phyloP scores from a whole-genome alignment of 352 stramenopile species.

The Heterotrichella gracilis region DNA sequence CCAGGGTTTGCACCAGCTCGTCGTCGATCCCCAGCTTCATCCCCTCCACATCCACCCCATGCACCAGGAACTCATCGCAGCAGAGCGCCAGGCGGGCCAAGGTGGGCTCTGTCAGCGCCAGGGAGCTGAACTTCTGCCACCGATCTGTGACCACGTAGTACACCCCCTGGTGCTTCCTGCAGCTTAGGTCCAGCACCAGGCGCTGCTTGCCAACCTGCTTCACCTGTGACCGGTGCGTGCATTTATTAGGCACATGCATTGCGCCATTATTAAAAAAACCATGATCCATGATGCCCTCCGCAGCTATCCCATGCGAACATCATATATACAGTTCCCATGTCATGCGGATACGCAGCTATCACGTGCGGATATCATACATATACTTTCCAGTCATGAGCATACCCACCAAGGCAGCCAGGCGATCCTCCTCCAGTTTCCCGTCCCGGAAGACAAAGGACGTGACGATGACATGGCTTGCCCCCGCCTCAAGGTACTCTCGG shows the following conservation, averaged over 20 bases:
- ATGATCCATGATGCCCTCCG: no score
- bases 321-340: no score
- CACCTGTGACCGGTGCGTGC: no score
- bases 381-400: no score
- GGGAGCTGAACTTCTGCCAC: conserved; percentile 78
- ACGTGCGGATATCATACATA: no score
- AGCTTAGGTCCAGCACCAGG: conserved; percentile 69
- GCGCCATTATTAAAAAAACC: no score
- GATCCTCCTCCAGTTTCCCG: conserved; percentile 45
- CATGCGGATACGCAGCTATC: no score
- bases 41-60: conserved; percentile 85
- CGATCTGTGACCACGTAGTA: conserved; percentile 78
- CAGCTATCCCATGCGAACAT: no score
- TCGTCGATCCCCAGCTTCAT: conserved; percentile 63
- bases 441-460: conserved; percentile 77
- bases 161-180: conserved; percentile 34
- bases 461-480: conserved; percentile 86
- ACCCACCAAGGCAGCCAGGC: conserved; percentile 30
- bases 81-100: conserved; percentile 49
- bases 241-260: no score
- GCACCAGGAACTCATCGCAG: conserved; percentile 83
- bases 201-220: conserved; percentile 38
- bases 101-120: conserved; percentile 40
- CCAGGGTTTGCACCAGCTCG: conserved; percentile 62
- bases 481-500: conserved; percentile 53